Base-by-base conservation (phyloP, 805 yeast genomes). In the Saturnispora gosingensis region DNA sequence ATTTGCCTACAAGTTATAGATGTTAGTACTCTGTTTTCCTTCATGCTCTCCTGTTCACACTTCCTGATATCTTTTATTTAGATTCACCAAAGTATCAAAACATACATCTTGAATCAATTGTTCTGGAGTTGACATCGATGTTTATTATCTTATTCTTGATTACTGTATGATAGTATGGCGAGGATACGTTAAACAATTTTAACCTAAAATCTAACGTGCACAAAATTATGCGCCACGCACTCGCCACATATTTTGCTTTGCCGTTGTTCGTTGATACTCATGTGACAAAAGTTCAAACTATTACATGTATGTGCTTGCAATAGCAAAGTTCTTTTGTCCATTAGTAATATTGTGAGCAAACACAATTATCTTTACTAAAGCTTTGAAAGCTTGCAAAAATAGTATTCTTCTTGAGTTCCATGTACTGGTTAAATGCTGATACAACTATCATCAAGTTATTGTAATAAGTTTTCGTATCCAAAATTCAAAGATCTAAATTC, bases 1-100 rank as follows among this genome's bases (percentile, higher is more conserved):
- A 54, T 82, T 83, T 8, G 90, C 93, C 83, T 82, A 20, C 13
- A 38, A 9, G 8, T 18, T 8, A 10, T 10, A 38, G 16, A 18
- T 38, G 42, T 38, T 38, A 38, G 42, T 38, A 38, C 9, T 18
- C 6, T 30, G 34, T 10, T 30, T 13, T 30, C 15, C 15, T 18
- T 8, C 11, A 18, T 38, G 9, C 24, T 16, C 8, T 5, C 42
- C 24, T 18, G 20, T 20, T 38, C 42, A 1, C 6, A 9, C 15
- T 18, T 7, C 15, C 25, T 38, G 16, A 38, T 18, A 15, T 13
- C 7, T 38, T 38, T 18, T 11, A 38, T 18, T 3, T 38, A 13
- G 7, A 2, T 10, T 16, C 16, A 18, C 22, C 10, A 38, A 18
- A 38, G 9, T 6, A 18, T 16, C 15, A 22, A 20, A 11, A 67